phyloP scores from a whole-genome alignment of 805 yeast species.

The Candida boidinii region DNA sequence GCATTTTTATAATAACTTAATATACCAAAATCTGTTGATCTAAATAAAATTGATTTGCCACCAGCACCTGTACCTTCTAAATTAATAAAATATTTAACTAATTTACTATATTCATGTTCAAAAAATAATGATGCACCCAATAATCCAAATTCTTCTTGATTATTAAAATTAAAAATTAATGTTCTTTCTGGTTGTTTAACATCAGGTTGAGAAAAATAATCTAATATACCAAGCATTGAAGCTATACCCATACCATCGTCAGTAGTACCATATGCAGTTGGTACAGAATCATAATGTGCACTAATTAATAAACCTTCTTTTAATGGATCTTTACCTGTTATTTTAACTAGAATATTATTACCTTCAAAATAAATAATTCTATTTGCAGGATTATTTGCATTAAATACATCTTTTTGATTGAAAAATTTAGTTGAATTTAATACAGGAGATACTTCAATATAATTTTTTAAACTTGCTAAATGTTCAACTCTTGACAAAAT shows the following conservation, averaged over 20 bases:
- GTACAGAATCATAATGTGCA: slow-evolving; percentile 87
- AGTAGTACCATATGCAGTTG: slow-evolving; percentile 79
- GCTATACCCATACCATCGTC: slow-evolving; percentile 92
- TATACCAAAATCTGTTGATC: slow-evolving; percentile 75
- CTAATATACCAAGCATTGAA: slow-evolving; percentile 62
- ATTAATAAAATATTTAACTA: slow-evolving; percentile 61
- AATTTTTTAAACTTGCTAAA: slow-evolving; percentile 21
- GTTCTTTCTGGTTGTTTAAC: slow-evolving; percentile 57
- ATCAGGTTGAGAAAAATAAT: slow-evolving; percentile 28
- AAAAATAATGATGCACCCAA: slow-evolving; percentile 73
- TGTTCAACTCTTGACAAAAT: slow-evolving; percentile 34
- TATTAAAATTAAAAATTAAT: slow-evolving; percentile 76
- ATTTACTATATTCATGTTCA: slow-evolving; percentile 60
- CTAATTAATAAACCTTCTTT: slow-evolving; percentile 67
- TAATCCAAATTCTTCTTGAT: slow-evolving; percentile 83
- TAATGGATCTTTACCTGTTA: slow-evolving; percentile 51
- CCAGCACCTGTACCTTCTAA: slow-evolving; percentile 94
- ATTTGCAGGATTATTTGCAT: slow-evolving; percentile 29
- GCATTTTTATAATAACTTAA: slow-evolving; percentile 49
- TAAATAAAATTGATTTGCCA: slow-evolving; percentile 70
- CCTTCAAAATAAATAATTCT: slow-evolving; percentile 73
- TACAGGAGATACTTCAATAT: slow-evolving; percentile 31
- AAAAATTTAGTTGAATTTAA: slow-evolving; percentile 33
- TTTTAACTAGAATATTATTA: slow-evolving; percentile 67
- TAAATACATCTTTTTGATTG: slow-evolving; percentile 41